Base-by-base conservation (phyloP, 2,329 filamentous ascomycete species). In the Colletotrichum sp. region DNA sequence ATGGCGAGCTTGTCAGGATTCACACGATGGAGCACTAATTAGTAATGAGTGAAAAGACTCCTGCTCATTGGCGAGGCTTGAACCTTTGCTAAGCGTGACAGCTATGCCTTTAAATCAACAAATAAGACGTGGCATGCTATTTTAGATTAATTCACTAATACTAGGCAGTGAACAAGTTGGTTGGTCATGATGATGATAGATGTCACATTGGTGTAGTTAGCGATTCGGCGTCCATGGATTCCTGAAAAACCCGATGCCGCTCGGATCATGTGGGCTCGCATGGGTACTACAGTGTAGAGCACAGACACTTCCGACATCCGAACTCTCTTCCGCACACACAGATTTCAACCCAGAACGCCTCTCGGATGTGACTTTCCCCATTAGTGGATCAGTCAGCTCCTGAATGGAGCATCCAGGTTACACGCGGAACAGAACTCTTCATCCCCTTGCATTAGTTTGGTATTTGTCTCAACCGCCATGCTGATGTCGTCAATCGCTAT, bases 401-500 rank as follows among this genome's bases (percentile, higher is more conserved):
- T 68, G 64, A 60, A 68, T 75, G 73, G 73, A 62, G 32, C 73
- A 36, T 7, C 13, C 13, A 68, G 38, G 62, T 73, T 73, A 65
- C 70, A 64, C 48, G 18, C 13, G 56, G 30, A 71, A 43, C 10
- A 38, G 8, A 26, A 16, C 34, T 72, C 38, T 56, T 67, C 12
- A 32, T 16, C 43, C 62, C 30, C 70, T 68, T 65, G 73, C 64
- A 73, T 73, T 68, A 75, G 64, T 65, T 24, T 73, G 64, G 64
- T 64, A 65, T 62, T 18, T 68, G 26, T 68, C 56, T 62, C 26
- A 48, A 28, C 21, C 28, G n/a, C 38, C 30, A 24, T 24, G 55
- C 34, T 24, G 43, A 65, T 48, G 56, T 64, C 68, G 28, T 71
- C 24, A 28, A 66, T 16, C 26, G 21, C 56, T 66, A 24, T 75